Conservation (phyloP, 164 flowering plant genomes). For the Sedum album region DNA sequence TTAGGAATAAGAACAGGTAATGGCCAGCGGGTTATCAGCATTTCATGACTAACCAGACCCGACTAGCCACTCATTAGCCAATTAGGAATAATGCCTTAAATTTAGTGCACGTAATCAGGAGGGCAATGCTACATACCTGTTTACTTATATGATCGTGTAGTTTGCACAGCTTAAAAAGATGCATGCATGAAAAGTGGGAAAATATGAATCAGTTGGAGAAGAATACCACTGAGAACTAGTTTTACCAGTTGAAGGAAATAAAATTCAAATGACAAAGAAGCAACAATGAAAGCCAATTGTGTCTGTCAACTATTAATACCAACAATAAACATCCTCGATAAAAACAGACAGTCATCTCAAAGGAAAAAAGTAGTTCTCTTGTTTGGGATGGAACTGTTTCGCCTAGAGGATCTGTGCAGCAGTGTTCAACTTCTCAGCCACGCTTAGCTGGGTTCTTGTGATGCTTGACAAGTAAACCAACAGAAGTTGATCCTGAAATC, state of each 20-base stretch:
- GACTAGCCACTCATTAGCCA: neutral
- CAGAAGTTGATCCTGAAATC: slow-evolving; percentile 68
- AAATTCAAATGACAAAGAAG: no score
- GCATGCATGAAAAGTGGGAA: no score
- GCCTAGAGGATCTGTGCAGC: slow-evolving; percentile 77
- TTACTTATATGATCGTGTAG: no score
- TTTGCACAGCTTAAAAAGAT: no score
- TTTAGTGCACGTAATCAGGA: neutral
- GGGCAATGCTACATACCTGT: no score
- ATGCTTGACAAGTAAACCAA: slow-evolving; percentile 79
- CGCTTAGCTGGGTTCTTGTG: slow-evolving; percentile 78
- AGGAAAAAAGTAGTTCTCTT: neutral
- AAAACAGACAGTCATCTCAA: neutral
- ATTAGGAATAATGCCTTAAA: no score
- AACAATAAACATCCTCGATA: neutral
- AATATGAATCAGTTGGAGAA: no score
- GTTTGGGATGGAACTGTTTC: neutral
- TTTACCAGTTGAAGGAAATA: no score
- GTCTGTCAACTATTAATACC: neutral
- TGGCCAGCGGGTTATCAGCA: neutral
- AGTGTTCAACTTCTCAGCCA: slow-evolving; percentile 98
- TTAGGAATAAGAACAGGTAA: neutral
- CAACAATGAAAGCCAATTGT: no score
- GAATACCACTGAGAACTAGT: no score
- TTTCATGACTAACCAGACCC: neutral